These are phyloP conservation scores for Vaccinium macrocarpon DNA, from an alignment of 148 eudicot genomes.

Conservation along the genomic window DNA sequence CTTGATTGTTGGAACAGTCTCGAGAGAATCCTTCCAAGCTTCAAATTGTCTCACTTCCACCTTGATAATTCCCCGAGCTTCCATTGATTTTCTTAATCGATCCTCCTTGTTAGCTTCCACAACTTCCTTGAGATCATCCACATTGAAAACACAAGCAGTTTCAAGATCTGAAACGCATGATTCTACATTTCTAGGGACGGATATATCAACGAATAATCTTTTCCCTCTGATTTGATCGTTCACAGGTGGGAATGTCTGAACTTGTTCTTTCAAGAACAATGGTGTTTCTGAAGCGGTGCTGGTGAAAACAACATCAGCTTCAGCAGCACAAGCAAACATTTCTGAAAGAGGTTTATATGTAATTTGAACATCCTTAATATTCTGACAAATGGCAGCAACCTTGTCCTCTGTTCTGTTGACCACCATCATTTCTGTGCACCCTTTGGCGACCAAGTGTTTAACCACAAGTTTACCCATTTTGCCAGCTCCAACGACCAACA, in stretches of 20 bases:
- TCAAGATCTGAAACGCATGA: conserved; percentile 38
- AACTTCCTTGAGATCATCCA: conserved; percentile 55
- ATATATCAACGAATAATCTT: conserved; percentile 46
- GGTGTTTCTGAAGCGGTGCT: conserved; percentile 40
- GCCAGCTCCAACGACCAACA: conserved; percentile 60
- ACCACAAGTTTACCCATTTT: conserved; percentile 62
- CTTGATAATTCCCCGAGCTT: conserved; percentile 38
- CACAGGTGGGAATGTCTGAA: conserved; percentile 27
- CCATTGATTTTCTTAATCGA: conserved; percentile 39
- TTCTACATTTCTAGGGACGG: conserved; percentile 58
- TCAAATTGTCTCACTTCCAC: conserved; percentile 51
- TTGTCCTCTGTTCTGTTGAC: conserved; percentile 49
- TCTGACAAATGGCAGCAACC: conserved; percentile 35
- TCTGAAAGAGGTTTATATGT: conserved; percentile 36
- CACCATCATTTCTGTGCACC: conserved; percentile 45
- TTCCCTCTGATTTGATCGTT: conserved; percentile 20
- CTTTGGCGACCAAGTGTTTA: conserved; percentile 50
- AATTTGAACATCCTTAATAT: conserved; percentile 39
- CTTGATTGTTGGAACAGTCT: conserved; percentile 55
- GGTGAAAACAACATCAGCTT: conserved; percentile 56
- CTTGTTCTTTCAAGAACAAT: conserved; percentile 38
- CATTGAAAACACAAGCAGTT: conserved; percentile 38
- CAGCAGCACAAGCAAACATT: conserved; percentile 35
- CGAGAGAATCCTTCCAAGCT: conserved; percentile 51
- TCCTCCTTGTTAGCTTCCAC: conserved; percentile 52